A percentile compares a stretch with the other conserved stretches of the same genome.
These are phyloP conservation scores for Ananas comosus DNA, from an alignment of 176 grass and related monocot species.

Conservation along the genomic window DNA sequence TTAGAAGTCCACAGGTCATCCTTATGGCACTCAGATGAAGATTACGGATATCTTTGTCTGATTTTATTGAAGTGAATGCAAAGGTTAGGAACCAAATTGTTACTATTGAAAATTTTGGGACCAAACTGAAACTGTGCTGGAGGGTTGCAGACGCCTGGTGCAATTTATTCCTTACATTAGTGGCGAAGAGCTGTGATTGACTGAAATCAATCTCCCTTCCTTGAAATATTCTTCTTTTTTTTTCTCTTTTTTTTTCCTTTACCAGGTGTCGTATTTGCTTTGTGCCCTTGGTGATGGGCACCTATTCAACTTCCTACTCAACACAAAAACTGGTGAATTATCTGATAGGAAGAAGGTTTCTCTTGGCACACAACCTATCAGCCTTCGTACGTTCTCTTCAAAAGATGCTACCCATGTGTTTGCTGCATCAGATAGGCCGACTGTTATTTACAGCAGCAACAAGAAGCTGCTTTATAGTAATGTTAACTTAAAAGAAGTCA, in stretches of 20 bases:
- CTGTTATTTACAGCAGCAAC: conserved; percentile 96
- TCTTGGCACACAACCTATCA: conserved; percentile 91
- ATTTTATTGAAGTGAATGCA: no score
- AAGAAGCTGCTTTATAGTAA: conserved; percentile 97
- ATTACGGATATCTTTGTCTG: background rate
- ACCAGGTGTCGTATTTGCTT: conserved; percentile 81
- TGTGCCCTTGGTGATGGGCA: conserved; percentile 97
- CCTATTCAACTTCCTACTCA: conserved; percentile 77
- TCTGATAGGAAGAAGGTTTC: conserved; percentile 86
- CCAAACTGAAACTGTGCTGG: no score
- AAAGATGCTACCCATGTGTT: conserved; percentile 91
- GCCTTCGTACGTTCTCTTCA: conserved; percentile 86
- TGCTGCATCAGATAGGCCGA: conserved; percentile 91
- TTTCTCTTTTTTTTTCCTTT: background rate
- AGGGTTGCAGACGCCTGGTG: no score
- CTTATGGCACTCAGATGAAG: no score
- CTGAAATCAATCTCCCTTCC: no score
- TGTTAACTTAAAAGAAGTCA: conserved; percentile 97
- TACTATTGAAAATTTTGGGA: no score
- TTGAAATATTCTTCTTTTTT: conserved; percentile 2
- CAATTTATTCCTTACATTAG: no score
- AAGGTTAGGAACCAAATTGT: no score
- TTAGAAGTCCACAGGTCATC: no score
- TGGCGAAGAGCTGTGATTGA: no score
- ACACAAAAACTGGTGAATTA: conserved; percentile 57